A percentile compares a stretch with the other conserved stretches of the same genome.
Evolutionary conservation across 192 early-diverging fungal species (phyloP).

Genomic region (Gigaspora rosea): DNA sequence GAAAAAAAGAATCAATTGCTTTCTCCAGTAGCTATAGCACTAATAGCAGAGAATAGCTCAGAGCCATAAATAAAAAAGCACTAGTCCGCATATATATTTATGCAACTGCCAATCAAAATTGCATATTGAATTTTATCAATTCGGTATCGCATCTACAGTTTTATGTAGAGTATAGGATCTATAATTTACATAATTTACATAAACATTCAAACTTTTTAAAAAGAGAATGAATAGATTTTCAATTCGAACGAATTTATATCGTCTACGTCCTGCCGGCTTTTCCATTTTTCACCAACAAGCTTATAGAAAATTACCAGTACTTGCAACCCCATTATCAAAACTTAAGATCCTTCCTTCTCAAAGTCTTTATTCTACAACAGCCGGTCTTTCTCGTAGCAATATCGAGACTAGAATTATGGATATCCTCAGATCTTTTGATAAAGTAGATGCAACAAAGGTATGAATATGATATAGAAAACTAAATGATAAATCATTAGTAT

Average conservation of each 20-base stretch:
- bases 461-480: constrained; percentile 17
- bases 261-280: not conserved
- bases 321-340: not conserved
- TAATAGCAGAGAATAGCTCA: no score
- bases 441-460: constrained; percentile 93
- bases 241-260: not conserved
- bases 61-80: no score
- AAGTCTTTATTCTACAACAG: constrained; percentile 3
- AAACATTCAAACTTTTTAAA: not conserved
- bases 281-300: constrained; percentile 1
- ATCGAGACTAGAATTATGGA: constrained; percentile 88
- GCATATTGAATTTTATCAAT: no score
- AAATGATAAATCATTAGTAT: not conserved
- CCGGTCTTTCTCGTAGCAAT: constrained; percentile 48
- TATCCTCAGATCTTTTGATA: constrained; percentile 93
- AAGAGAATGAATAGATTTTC: constrained; percentile 1
- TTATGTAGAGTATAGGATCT: no score
- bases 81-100: no score
- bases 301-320: not conserved
- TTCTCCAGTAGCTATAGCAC: no score
- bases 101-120: no score
- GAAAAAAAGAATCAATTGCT: no score
- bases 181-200: no score
- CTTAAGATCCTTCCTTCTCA: not conserved
- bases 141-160: no score